Conservation (phyloP, 805 yeast species). For the Isabelozyma heimii region DNA sequence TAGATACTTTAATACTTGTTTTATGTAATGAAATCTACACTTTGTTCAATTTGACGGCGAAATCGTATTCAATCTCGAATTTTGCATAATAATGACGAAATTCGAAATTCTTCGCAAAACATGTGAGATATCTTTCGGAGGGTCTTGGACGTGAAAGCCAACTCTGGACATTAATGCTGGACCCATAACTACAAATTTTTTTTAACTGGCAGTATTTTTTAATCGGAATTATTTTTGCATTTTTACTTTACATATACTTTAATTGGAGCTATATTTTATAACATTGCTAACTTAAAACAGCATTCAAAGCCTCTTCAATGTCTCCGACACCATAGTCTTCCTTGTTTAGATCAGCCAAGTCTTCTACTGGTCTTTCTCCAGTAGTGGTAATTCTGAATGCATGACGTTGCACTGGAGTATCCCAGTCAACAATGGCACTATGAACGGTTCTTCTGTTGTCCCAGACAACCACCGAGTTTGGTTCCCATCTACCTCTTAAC, state of each 20-base stretch:
- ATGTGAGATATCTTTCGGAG: too few species aligned
- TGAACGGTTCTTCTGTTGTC: slow-evolving; percentile 26
- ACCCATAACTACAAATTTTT: too few species aligned
- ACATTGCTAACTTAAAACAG: slow-evolving; percentile 7
- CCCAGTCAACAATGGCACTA: slow-evolving; percentile 29
- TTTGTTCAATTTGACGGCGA: neutral
- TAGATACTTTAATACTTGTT: neutral
- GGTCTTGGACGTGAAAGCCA: too few species aligned
- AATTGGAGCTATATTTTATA: neutral
- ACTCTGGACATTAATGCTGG: too few species aligned
- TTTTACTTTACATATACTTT: neutral
- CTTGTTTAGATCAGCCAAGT: slow-evolving; percentile 23
- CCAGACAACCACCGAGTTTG: slow-evolving; percentile 27
- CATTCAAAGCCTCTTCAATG: slow-evolving; percentile 24
- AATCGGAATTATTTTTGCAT: too few species aligned
- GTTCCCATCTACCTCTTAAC: slow-evolving; percentile 28
- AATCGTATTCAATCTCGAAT: neutral
- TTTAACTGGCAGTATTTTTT: too few species aligned
- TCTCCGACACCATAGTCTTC: slow-evolving; percentile 29
- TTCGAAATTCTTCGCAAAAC: neutral
- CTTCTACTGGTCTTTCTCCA: slow-evolving; percentile 26
- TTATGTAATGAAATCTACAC: neutral
- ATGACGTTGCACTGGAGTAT: slow-evolving; percentile 25
- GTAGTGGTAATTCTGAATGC: slow-evolving; percentile 27
- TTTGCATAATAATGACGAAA: neutral